phyloP scores from a whole-genome alignment of 2,329 filamentous ascomycete genomes.

The Colletotrichum navitas region DNA sequence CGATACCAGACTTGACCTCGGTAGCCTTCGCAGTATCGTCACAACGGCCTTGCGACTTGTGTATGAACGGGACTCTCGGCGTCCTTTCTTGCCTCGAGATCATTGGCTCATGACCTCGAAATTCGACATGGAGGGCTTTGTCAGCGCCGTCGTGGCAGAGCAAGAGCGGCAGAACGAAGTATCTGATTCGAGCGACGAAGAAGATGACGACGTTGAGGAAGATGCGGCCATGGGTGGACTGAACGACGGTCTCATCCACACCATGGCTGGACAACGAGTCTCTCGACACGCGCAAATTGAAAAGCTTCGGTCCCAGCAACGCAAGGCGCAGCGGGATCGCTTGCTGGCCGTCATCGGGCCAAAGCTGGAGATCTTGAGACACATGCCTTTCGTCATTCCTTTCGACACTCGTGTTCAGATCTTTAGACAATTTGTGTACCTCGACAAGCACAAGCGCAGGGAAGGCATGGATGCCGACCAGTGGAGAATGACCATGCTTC shows the following conservation, averaged over 20 bases:
- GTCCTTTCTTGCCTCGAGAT: constrained; percentile 82
- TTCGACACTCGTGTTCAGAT: constrained; percentile 93
- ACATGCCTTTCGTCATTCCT: constrained; percentile 97
- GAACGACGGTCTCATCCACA: constrained; percentile 44
- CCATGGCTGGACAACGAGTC: constrained; percentile 67
- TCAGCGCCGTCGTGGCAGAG: constrained; percentile 87
- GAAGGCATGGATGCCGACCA: constrained; percentile 68
- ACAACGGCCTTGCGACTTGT: constrained; percentile 87
- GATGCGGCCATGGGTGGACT: constrained; percentile 42
- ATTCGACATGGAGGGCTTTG: constrained; percentile 91
- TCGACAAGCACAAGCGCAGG: constrained; percentile 82
- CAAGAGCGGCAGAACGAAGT: constrained; percentile 78
- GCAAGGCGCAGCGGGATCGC: constrained; percentile 75
- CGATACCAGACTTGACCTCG: constrained; percentile 69
- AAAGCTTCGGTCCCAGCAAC: constrained; percentile 71
- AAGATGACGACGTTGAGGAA: constrained; percentile 48
- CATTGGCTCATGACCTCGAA: constrained; percentile 95
- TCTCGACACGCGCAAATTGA: constrained; percentile 75
- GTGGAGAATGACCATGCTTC: constrained; percentile 44
- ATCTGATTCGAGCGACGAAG: constrained; percentile 55
- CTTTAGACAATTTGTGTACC: constrained; percentile 89
- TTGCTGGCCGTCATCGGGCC: constrained; percentile 85
- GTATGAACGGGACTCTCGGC: constrained; percentile 92
- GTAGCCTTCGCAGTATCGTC: constrained; percentile 83
- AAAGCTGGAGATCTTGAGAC: constrained; percentile 88